phyloP scores from a whole-genome alignment of 176 grass and related monocot species.

The Ensete glaucum region DNA sequence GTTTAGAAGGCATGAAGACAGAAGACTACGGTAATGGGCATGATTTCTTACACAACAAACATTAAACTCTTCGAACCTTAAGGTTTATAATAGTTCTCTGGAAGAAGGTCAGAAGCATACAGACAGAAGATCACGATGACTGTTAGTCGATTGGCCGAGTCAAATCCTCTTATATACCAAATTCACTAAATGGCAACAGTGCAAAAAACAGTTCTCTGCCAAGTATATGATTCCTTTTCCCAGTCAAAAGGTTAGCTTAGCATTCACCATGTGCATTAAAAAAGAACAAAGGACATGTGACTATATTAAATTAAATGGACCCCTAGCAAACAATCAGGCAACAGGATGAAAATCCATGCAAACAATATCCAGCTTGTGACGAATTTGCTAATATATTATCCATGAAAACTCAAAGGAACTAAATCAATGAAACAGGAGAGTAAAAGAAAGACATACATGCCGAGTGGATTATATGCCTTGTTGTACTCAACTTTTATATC shows the following conservation, averaged over 20 bases:
- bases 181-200: not conserved
- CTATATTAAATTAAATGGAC: too few relatives aligned
- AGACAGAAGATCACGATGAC: too few relatives aligned
- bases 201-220: not conserved
- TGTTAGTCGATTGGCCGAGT: not conserved
- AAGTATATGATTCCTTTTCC: too few relatives aligned
- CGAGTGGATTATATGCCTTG: constrained; percentile 41
- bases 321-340: not conserved
- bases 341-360: not conserved
- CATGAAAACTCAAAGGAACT: not conserved
- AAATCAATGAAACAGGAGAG: constrained; percentile 5
- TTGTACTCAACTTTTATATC: constrained; percentile 86
- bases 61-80: not conserved
- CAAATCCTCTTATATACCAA: not conserved
- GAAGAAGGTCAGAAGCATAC: not conserved
- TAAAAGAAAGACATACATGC: constrained; percentile 37
- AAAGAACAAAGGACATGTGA: not conserved
- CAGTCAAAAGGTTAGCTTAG: not conserved
- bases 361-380: not conserved
- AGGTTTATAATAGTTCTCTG: not conserved
- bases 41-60: not conserved
- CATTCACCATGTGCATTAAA: not conserved
- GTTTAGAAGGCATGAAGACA: too few relatives aligned
- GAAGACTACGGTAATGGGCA: not conserved
- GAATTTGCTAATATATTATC: not conserved